Conservation (phyloP, 345 rosid genomes). For the Eucalyptus lansdowneana region DNA sequence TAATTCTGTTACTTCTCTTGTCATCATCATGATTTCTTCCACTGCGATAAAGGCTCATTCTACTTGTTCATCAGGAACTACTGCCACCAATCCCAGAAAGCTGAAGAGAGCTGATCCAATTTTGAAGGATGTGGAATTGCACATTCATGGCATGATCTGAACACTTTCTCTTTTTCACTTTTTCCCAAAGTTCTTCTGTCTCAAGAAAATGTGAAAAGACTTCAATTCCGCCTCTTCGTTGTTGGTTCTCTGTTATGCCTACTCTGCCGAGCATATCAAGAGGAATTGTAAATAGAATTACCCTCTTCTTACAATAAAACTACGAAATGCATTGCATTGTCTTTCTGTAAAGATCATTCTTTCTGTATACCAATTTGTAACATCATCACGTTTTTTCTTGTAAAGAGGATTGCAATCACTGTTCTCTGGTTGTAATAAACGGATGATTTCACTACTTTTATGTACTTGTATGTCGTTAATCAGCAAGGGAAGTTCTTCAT, state of each 20-base stretch:
- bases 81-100: slow-evolving; percentile 1
- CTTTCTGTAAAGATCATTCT: not conserved
- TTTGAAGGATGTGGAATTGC: not conserved
- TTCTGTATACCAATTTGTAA: not conserved
- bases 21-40: not conserved
- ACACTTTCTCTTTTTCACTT: not conserved
- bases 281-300: not conserved
- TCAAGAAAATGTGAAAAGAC: not conserved
- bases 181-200: not conserved
- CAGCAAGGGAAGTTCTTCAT: not conserved
- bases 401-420: not conserved
- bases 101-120: not conserved
- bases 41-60: not conserved
- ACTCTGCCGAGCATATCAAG: not conserved
- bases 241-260: not conserved
- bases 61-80: not conserved
- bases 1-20: not conserved
- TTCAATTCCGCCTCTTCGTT: not conserved
- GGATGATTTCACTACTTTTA: not conserved
- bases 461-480: not conserved
- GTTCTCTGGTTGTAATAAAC: not conserved
- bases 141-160: not conserved
- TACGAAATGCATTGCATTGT: not conserved
- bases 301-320: not conserved
- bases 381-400: not conserved